A percentile compares a stretch with the other conserved stretches of the same genome.
phyloP scores from a whole-genome alignment of 2,329 filamentous ascomycete species.

The Xylariaceae sp. region DNA sequence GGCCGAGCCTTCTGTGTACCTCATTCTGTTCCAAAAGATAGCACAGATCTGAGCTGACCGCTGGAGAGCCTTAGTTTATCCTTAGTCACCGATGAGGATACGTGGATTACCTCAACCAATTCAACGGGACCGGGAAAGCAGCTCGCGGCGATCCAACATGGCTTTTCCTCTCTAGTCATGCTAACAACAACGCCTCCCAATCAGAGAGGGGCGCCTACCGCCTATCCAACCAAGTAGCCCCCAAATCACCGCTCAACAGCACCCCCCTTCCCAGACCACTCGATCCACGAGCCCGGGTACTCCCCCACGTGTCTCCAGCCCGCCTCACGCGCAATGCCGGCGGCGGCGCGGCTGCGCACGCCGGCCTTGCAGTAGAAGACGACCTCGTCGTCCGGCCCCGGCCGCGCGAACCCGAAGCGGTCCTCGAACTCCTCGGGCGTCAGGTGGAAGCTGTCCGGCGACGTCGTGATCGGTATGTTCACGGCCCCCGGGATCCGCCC shows the following conservation, averaged over 20 bases:
- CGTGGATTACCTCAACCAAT: too few species aligned
- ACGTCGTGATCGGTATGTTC: constrained; percentile 79
- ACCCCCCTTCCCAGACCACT: constrained; percentile 80
- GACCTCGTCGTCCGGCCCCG: constrained; percentile 53
- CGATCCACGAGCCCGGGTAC: constrained; percentile 78
- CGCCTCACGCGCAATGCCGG: constrained; percentile 74
- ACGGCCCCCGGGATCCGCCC: constrained; percentile 81
- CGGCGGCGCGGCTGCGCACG: constrained; percentile 79
- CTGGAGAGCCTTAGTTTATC: too few species aligned
- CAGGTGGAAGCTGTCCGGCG: constrained; percentile 81
- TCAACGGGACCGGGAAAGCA: too few species aligned
- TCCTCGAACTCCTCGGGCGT: constrained; percentile 80
- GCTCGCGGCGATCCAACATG: too few species aligned
- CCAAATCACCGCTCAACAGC: constrained; percentile 54
- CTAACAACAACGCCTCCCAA: too few species aligned
- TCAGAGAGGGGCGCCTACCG: too few species aligned
- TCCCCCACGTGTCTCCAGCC: constrained; percentile 77
- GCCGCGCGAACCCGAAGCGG: constrained; percentile 78
- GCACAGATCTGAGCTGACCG: too few species aligned
- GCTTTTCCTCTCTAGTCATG: too few species aligned
- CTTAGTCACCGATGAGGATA: too few species aligned
- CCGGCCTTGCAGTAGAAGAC: constrained; percentile 96
- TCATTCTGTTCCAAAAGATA: too few species aligned
- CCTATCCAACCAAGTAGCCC: background rate
- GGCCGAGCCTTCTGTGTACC: too few species aligned